Base-by-base conservation (phyloP, 805 yeast species). In the Starmerella apis region DNA sequence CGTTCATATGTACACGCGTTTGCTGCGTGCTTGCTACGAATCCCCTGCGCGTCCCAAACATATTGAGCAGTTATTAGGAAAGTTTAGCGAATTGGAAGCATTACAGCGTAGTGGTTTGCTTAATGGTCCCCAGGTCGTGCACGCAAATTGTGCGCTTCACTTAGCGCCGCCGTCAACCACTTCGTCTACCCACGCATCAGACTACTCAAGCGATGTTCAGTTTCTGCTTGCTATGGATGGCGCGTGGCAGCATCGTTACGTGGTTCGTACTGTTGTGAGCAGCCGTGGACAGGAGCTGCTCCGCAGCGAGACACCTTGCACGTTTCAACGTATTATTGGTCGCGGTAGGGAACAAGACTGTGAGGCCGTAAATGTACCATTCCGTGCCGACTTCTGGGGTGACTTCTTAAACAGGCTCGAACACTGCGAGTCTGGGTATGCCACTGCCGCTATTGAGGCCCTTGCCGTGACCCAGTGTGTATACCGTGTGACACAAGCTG, bases 341-440 rank as follows among this genome's bases (percentile, higher is more conserved):
- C 49, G 59, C 2, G 57, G 57, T 31, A 46, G 51, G 13, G 61
- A 57, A 41, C 56, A 52, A 19, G 59, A 63, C 46, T 49, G 56
- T 22, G 69, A 67, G 45, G 56, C 63, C 31, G 57, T 67, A n/a
- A 56, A 37, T 24, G 57, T 67, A 23, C 69, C 69, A 13, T 65
- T 65, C 53, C 61, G 68, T 16, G 55, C 63, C 20, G 71, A 67
- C 47, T 67, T 67, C 54, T 67, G 70, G 69, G 55, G 64, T 4
- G 69, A 68, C 24, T 67, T 67, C 53, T 48, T 67, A 30, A 53
- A 55, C 18, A 66, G 69, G 3, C 60, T 67, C 25, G 43, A 56
- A 9, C 56, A 51, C 35, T 52, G 52, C 43, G 56, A 60, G 47
- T 56, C 63, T 2, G 61, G 56, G 36, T 59, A 64, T 14, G 65